phyloP scores from a whole-genome alignment of 2,329 filamentous ascomycete genomes.

The Eurotiales sp. region DNA sequence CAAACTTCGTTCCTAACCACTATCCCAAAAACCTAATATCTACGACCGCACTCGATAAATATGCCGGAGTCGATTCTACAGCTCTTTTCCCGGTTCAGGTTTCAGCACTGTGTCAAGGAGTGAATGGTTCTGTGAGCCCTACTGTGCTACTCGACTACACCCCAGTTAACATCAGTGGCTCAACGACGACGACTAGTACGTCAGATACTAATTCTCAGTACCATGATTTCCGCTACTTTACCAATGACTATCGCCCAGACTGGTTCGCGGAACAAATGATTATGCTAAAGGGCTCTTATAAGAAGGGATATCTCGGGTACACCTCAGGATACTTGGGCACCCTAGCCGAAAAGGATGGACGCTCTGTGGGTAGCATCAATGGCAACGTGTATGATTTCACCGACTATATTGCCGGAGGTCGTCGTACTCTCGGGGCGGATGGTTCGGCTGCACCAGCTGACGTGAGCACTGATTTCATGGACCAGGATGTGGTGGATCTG shows the following conservation, averaged over 20 bases:
- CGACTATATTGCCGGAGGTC: slow-evolving; percentile 73
- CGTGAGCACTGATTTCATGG: slow-evolving; percentile 75
- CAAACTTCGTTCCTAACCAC: slow-evolving; percentile 67
- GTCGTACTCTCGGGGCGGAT: slow-evolving; percentile 55
- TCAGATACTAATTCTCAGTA: slow-evolving; percentile 73
- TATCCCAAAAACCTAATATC: slow-evolving; percentile 66
- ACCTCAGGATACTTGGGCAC: slow-evolving; percentile 71
- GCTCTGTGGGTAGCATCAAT: slow-evolving; percentile 74
- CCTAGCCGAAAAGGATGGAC: slow-evolving; percentile 56
- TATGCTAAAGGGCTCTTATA: slow-evolving; percentile 70
- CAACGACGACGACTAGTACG: slow-evolving; percentile 60
- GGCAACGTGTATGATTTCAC: slow-evolving; percentile 85
- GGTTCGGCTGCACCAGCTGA: slow-evolving; percentile 49
- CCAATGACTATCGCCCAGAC: slow-evolving; percentile 75
- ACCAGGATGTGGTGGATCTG: slow-evolving; percentile 65
- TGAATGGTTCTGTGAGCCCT: slow-evolving; percentile 60
- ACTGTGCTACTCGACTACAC: slow-evolving; percentile 83
- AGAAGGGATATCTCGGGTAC: slow-evolving; percentile 84
- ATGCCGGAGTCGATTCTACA: slow-evolving; percentile 84
- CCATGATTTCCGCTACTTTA: slow-evolving; percentile 87
- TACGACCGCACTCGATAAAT: slow-evolving; percentile 64
- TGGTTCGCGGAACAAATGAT: slow-evolving; percentile 92
- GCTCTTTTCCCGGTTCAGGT: slow-evolving; percentile 91
- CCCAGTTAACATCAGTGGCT: slow-evolving; percentile 68
- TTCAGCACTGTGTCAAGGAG: slow-evolving; percentile 81